Conservation (phyloP, 441 rosid species). For the Theobroma grandiflorum region DNA sequence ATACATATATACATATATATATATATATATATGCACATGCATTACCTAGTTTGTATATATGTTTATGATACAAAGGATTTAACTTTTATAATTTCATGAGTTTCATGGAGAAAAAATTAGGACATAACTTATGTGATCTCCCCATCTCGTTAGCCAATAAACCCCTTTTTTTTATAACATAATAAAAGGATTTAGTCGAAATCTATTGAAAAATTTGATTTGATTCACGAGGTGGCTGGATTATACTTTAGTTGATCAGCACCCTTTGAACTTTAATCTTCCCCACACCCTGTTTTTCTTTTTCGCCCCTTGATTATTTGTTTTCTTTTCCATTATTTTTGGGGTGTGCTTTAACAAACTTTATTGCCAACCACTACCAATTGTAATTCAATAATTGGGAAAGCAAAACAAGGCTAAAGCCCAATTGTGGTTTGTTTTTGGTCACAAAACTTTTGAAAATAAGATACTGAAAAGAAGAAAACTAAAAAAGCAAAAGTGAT, state of each 20-base stretch:
- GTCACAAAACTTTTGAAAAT: slow-evolving; percentile 17
- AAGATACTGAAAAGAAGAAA: slow-evolving; percentile 28
- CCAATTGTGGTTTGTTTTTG: background rate
- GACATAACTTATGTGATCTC: no score
- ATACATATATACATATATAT: no score
- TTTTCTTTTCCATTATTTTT: background rate
- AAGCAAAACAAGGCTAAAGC: slow-evolving; percentile 25
- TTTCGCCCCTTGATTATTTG: background rate
- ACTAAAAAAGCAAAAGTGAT: slow-evolving; percentile 16
- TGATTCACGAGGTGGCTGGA: background rate
- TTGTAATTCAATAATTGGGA: slow-evolving; percentile 20
- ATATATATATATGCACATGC: no score
- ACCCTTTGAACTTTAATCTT: background rate
- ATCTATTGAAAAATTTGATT: background rate
- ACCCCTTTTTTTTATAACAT: background rate
- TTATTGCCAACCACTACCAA: slow-evolving; percentile 8
- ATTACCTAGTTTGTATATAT: no score
- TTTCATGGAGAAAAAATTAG: no score
- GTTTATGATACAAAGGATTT: no score
- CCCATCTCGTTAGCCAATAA: no score
- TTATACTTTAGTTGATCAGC: background rate
- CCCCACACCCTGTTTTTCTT: no score
- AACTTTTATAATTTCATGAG: no score
- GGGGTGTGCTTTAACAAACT: background rate
- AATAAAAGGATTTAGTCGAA: background rate